Evolutionary conservation across 352 stramenopile species (phyloP).

Genomic region (Pythium brassicae): DNA sequence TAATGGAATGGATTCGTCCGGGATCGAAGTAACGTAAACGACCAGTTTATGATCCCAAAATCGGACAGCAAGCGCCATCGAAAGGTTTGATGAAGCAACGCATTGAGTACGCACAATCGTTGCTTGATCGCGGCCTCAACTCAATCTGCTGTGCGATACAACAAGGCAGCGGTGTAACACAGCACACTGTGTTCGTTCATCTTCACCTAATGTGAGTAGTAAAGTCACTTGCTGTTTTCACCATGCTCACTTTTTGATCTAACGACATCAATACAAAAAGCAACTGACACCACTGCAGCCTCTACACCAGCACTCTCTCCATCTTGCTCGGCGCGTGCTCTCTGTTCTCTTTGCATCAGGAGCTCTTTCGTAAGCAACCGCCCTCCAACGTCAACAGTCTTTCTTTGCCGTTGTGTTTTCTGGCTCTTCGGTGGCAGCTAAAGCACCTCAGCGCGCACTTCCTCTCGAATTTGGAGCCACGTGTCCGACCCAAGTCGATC

Average conservation of each 20-base stretch:
- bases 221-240: neutral
- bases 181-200: no score
- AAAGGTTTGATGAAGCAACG: no score
- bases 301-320: neutral
- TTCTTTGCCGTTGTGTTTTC: neutral
- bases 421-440: neutral
- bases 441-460: constrained; percentile 5
- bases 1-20: no score
- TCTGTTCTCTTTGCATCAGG: neutral
- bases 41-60: no score
- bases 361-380: constrained; percentile 1
- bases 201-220: no score
- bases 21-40: no score
- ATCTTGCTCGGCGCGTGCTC: neutral
- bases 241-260: constrained; percentile 2
- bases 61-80: no score
- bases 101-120: no score
- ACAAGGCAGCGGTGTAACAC: no score
- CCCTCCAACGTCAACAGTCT: constrained; percentile 3
- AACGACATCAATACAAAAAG: neutral
- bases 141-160: no score
- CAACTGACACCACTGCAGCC: neutral
- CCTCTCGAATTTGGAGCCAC: constrained; percentile 8
- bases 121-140: no score
- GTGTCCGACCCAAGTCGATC: constrained; percentile 3